Base-by-base conservation (phyloP, 2,329 filamentous ascomycete species). In the Ramularia endophylla region DNA sequence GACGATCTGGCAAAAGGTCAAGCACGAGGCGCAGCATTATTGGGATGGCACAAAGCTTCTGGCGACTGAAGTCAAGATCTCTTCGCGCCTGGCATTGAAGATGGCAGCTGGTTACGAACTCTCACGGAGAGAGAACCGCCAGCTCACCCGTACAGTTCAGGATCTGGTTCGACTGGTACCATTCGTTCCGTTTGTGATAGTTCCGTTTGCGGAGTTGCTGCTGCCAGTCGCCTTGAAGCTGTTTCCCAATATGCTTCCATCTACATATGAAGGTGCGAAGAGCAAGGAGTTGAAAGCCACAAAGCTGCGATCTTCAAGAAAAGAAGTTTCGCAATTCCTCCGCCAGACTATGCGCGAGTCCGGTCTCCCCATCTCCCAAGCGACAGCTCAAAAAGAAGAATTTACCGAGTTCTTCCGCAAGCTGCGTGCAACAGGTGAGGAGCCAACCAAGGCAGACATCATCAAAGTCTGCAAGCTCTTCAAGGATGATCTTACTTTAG, bases 401-500 rank as follows among this genome's bases (percentile, higher is more conserved):
- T 98, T 98, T 57, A 77, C 84, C 46, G 87, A 90, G 58, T 98
- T 98, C 70, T 98, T 98, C 82, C 84, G 87, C 63, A 98, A 98
- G 73, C 79, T 97, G 27, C 69, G 92, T 40, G 81, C 87, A 13
- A 95, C 90, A 1, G 92, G 90, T 50, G 90, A 97, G 70, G 75
- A 83, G 33, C 92, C 92, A 1, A 92, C 86, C 4, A 78, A 81
- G 40, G 78, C 89, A 52, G 92, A 98, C 61, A 87, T 98, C 50
- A 94, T 98, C 73, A 95, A 92, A 69, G 90, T 98, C 50, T 97
- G 92, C 80, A 94, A 95, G 75, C 85, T 94, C 51, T 98, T 98
- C 79, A 94, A 92, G 65, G 92, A 98, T 62, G 92, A 98, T 65
- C 64, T 98, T 57, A 98, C 92, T 0, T 75, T 98, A 22, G 92